Base-by-base conservation (phyloP, 129 eudicot species). In the Deinandra increscens region DNA sequence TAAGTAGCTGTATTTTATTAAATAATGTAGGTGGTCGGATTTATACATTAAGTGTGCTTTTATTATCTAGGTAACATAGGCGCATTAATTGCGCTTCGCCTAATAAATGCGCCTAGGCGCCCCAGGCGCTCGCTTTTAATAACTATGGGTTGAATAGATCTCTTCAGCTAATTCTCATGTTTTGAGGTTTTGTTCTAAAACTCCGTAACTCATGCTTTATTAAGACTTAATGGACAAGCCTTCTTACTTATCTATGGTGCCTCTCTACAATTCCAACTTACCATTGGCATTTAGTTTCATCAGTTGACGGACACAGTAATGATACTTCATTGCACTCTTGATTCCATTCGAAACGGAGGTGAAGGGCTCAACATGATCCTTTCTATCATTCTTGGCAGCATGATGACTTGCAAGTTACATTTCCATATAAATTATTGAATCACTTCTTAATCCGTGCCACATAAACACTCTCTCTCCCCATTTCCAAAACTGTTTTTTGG, bases 401-500 rank as follows among this genome's bases (percentile, higher is more conserved):
- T 37, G 63, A 36, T 69, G 49, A 46, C 19, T 36, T 68, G 63
- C 49, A 68, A 51, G 18, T 68, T 50, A 34, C 13, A 33, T 45
- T 13, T 66, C 55, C 20, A 14, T 26, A 66, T 46, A 22, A 34
- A 46, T n/a, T 66, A 66, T 23, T 50, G 46, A 37, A 39, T 37
- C n/a, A 54, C 60, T 20, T 54, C n/a, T 20, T 20, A 13, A 12
- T 39, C 13, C 15, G 14, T 19, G 8, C 19, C 20, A 23, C 48
- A 3, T 39, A n/a, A 19, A 54, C 51, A 17, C 41, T 46, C n/a
- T 14, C 17, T 39, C 56, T 14, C 44, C 3, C 44, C 44, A 39
- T 45, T 45, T 45, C 59, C 44, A 46, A 26, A 26, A 45, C 56
- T 44, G 29, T 45, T 66, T 66, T 66, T 66, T 66, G 42, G 43